Conservation (phyloP, 73 alveolate genomes). For the Paramecium tetraurelia region DNA sequence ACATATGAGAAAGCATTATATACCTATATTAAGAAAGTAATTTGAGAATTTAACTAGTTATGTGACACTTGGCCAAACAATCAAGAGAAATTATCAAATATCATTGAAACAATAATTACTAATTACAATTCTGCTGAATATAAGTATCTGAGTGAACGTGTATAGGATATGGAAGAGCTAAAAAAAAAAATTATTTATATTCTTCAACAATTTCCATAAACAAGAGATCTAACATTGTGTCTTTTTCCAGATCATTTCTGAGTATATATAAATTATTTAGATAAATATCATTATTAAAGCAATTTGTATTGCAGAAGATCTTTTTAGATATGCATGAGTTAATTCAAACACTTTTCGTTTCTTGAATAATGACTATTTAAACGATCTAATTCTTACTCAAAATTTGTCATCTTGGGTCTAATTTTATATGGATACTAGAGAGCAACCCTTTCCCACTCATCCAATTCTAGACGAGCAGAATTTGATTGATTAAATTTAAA, state of each 20-base stretch:
- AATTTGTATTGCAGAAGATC: background rate
- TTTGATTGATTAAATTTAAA: slow-evolving; percentile 19
- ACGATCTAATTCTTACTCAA: background rate
- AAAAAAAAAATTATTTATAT: background rate
- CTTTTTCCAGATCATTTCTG: background rate
- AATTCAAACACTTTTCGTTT: slow-evolving; percentile 24
- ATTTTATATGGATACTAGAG: background rate
- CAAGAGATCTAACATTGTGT: background rate
- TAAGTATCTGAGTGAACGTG: background rate
- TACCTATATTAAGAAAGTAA: slow-evolving; percentile 19
- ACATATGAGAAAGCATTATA: background rate
- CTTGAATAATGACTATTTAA: slow-evolving; percentile 8
- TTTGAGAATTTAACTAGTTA: background rate
- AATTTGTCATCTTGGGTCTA: slow-evolving; percentile 33
- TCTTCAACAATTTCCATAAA: background rate
- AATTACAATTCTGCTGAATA: background rate
- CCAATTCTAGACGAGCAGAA: background rate
- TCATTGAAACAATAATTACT: background rate
- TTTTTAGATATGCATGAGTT: slow-evolving; percentile 27
- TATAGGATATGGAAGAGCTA: background rate
- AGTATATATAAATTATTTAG: background rate
- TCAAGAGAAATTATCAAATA: background rate
- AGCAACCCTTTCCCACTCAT: slow-evolving; percentile 37
- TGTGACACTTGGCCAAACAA: slow-evolving; percentile 33
- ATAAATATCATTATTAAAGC: background rate